Percentiles rank a stretch among this genome's conserved stretches.
Conservation (phyloP, 768 basidiomycete genomes). For the Hirschioporus abietinus region DNA sequence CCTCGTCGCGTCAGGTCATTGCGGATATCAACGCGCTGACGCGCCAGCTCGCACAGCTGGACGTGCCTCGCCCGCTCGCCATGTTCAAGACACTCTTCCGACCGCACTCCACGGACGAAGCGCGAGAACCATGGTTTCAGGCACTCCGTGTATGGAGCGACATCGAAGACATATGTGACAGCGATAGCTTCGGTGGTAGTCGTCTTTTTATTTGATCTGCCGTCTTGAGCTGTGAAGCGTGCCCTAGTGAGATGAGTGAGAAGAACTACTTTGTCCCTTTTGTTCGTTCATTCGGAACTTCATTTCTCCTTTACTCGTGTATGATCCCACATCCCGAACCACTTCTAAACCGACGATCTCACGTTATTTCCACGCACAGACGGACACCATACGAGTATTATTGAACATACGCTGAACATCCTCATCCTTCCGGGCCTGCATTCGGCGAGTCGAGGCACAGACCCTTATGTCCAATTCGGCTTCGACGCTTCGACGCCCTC, state of each 20-base stretch:
- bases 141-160: constrained; percentile 70
- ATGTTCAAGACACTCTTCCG: constrained; percentile 54
- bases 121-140: constrained; percentile 48
- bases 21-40: constrained; percentile 64
- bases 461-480: constrained; percentile 27
- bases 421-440: constrained; percentile 72
- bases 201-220: background rate
- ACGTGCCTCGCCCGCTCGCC: constrained; percentile 64
- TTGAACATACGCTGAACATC: constrained; percentile 77
- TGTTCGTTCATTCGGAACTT: background rate
- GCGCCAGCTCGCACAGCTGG: constrained; percentile 51
- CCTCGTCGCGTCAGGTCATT: constrained; percentile 67
- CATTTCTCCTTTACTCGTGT: background rate
- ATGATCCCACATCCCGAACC: background rate
- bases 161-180: constrained; percentile 69
- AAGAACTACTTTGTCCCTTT: background rate
- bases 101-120: constrained; percentile 28
- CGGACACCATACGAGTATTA: constrained; percentile 65
- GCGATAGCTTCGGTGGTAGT: constrained; percentile 64
- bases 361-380: constrained; percentile 35
- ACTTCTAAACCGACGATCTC: background rate
- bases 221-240: background rate
- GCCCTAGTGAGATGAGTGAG: background rate
- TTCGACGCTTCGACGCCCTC: constrained; percentile 27
- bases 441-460: constrained; percentile 34